Base-by-base conservation (phyloP, 352 stramenopile species). In the Phytophthora macrochlamydospora region DNA sequence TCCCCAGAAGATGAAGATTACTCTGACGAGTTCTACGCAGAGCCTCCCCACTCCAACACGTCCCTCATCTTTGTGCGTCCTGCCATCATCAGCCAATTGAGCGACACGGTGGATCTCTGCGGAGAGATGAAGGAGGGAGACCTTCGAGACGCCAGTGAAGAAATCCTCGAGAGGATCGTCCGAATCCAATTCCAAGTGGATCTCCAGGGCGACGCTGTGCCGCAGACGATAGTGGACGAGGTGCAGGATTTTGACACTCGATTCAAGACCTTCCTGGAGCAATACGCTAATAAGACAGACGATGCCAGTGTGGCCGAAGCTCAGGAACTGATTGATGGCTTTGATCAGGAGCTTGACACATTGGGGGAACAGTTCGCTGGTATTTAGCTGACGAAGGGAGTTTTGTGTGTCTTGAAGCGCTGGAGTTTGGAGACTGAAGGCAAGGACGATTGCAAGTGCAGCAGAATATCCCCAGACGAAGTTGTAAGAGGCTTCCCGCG, bases 31-130 rank as follows among this genome's bases (percentile, higher is more conserved):
- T 8, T 29, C 3, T 49, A 28, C 9, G 33, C 7, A 43, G 51
- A 65, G 30, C 40, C 2, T 32, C 35, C 7, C 13, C 40, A 33
- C 14, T 48, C 50, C 3, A 60, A 30, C 7, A 53, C 51, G 2
- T 55, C 59, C 40, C 11, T 60, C 31, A 40, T 45, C 1, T 46
- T 55, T 7, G 18, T 42, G 12, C 60, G 53, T 29, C 45, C 28
- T 1, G 56, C 61, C 12, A 42, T 68, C 35, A 68, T 56, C 11
- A 68, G 61, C 33, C 61, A 68, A 28, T 43, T 68, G 24, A 68
- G 53, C 14, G 62, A 63, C n/a, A 58, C 62, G 7, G 54, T 69
- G 37, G 62, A 69, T 31, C 37, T 69, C 37, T 63, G 54, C 9
- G 45, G 49, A 35, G 62, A 12, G 18, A 69, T 69, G 54, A 28